Percentiles rank a stretch among this genome's conserved stretches.
Evolutionary conservation across 1,284 basidiomycete species (phyloP).

Genomic region (Marasmius fiardii): DNA sequence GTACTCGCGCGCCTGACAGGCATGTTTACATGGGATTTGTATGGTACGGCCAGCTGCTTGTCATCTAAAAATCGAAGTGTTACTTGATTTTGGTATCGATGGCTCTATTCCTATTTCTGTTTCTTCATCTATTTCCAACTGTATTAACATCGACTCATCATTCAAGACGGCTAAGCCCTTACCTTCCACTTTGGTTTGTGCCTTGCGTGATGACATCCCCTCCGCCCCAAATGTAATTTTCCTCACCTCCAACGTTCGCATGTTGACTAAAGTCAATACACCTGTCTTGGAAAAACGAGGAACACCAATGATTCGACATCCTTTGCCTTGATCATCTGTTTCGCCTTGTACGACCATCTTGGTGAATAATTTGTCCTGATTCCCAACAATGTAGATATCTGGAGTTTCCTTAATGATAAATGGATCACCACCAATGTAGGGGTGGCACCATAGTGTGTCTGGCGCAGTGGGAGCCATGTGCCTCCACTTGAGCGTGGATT

Average conservation of each 20-base stretch:
- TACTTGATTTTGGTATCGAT: conserved; percentile 8
- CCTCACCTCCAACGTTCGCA: conserved; percentile 49
- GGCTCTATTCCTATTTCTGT: background rate
- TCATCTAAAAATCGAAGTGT: background rate
- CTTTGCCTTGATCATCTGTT: conserved; percentile 30
- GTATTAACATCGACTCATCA: background rate
- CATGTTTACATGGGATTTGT: too few species aligned
- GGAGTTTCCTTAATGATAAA: conserved; percentile 86
- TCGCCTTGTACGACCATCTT: conserved; percentile 49
- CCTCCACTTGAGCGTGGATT: conserved; percentile 86
- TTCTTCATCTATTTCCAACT: background rate
- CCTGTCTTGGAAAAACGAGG: conserved; percentile 79
- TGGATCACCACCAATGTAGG: conserved; percentile 86
- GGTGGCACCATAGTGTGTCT: conserved; percentile 98
- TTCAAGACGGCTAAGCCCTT: background rate
- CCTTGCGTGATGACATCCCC: conserved; percentile 23
- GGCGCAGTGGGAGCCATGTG: conserved; percentile 98
- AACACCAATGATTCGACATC: conserved; percentile 77
- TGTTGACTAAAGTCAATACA: conserved; percentile 52
- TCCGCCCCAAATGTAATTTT: conserved; percentile 38
- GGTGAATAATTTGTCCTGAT: conserved; percentile 84
- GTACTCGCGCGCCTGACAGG: too few species aligned
- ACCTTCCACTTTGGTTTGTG: conserved; percentile 22
- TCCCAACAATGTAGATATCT: conserved; percentile 90
- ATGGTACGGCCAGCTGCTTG: too few species aligned